Base-by-base conservation (phyloP, 495 filamentous ascomycete species). In the Aspergillus mulundensis region DNA sequence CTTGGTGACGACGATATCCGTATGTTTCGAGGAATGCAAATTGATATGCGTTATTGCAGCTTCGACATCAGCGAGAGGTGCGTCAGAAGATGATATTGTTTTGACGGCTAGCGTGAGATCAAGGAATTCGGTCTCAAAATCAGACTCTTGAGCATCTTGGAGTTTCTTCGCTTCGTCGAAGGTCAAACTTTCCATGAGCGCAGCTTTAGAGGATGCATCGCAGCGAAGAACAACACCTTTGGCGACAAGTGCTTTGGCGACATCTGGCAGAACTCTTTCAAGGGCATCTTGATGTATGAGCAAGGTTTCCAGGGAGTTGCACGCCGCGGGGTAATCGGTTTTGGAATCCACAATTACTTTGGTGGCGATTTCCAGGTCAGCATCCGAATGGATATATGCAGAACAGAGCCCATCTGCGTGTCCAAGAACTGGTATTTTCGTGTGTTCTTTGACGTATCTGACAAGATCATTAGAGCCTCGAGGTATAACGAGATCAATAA, bases 371-470 rank as follows among this genome's bases (percentile, higher is more conserved):
- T 81, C 73, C 19, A 74, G 71, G 59, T 93, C 85, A 23, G 89
- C 93, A 43, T 92, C 88, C 12, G 79, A 71, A 61, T 92, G 88
- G 30, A 99, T 81, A 72, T 96, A 99, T 54, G 92, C 86, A 54
- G 83, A 83, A 76, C 94, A 98, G 54, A 97, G 80, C 25, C 94
- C 94, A 67, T 99, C 95, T 12, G 94, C 95, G 67, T 99, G 94
- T 32, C 94, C 94, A 24, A 99, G 83, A 6, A 99, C 95, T 0
- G 94, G 95, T 57, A 99, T 97, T 58, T 89, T 89, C 50, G 94
- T 96, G 59, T 87, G 85, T 34, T 86, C 79, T 65, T 97, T 95
- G 70, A 96, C 88, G 70, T 86, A 90, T 15, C 88, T 81, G 39
- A 99, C 94, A 7, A 99, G 83, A 36, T 96, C 91, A 67, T 96